These are phyloP conservation scores for Hanseniaspora sp. DNA, from an alignment of 1,139 yeast genomes.

Conservation along the genomic window DNA sequence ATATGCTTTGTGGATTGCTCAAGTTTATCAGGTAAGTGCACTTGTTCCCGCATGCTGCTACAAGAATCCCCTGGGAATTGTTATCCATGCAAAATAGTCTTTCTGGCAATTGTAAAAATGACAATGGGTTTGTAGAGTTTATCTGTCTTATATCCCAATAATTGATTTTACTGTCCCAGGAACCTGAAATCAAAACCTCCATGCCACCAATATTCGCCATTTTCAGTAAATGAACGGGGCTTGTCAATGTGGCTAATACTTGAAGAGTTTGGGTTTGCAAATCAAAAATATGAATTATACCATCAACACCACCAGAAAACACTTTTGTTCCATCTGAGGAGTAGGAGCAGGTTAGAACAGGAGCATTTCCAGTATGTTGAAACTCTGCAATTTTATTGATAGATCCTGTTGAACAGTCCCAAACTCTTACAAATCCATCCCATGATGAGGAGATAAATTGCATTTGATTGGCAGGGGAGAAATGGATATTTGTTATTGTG, in stretches of 20 bases:
- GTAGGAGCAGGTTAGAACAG: constrained; percentile 77
- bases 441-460: constrained; percentile 72
- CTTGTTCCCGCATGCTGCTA: constrained; percentile 76
- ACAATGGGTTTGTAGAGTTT: constrained; percentile 54
- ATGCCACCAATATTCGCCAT: constrained; percentile 79
- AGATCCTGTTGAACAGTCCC: constrained; percentile 61
- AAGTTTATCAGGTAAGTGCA: constrained; percentile 69
- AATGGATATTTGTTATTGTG: constrained; percentile 73
- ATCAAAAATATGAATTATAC: constrained; percentile 76
- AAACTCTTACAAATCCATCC: constrained; percentile 91
- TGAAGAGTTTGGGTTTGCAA: constrained; percentile 68
- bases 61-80: constrained; percentile 68
- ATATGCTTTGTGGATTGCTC: constrained; percentile 72
- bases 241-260: constrained; percentile 80
- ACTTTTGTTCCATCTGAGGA: constrained; percentile 77
- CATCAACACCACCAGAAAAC: constrained; percentile 87
- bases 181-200: constrained; percentile 60
- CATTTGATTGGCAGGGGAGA: constrained; percentile 85
- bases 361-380: constrained; percentile 81
- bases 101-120: constrained; percentile 76
- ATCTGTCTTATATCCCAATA: constrained; percentile 84
- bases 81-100: constrained; percentile 86
- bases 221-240: constrained; percentile 63
- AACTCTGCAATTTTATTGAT: constrained; percentile 79
- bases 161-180: constrained; percentile 91